phyloP scores from a whole-genome alignment of 768 basidiomycete species.

The Boletus vinaceobasis region DNA sequence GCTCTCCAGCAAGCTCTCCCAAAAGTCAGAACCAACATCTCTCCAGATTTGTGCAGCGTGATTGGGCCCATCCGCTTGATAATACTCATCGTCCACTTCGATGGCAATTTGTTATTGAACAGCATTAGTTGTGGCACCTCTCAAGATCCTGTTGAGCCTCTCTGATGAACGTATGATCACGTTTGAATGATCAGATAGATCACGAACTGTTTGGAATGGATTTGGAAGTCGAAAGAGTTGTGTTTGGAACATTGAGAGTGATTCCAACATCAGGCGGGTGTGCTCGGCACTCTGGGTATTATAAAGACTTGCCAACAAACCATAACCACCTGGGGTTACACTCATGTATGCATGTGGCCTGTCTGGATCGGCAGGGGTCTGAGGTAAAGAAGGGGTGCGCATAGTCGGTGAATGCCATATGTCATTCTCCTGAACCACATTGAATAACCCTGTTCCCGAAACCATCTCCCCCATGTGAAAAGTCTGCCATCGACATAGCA shows the following conservation, averaged over 20 bases:
- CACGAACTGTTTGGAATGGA: slow-evolving; percentile 43
- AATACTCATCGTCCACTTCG: slow-evolving; percentile 56
- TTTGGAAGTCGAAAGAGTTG: slow-evolving; percentile 56
- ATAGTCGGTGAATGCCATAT: slow-evolving; percentile 16
- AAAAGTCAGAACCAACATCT: slow-evolving; percentile 64
- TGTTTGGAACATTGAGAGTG: slow-evolving; percentile 65
- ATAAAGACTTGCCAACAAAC: slow-evolving; percentile 7
- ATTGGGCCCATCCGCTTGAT: slow-evolving; percentile 22
- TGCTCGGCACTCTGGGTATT: slow-evolving; percentile 49
- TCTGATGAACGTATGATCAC: slow-evolving; percentile 62
- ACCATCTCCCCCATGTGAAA: slow-evolving; percentile 31
- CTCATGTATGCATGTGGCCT: slow-evolving; percentile 12
- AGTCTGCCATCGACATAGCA: slow-evolving; percentile 55
- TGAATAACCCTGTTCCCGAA: slow-evolving; percentile 11
- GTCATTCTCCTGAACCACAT: slow-evolving; percentile 22
- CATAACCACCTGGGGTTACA: slow-evolving; percentile 17
- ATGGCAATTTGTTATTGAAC: slow-evolving; percentile 73
- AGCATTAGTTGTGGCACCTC: slow-evolving; percentile 52
- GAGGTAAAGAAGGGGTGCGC: slow-evolving; percentile 12
- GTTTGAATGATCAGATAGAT: slow-evolving; percentile 60
- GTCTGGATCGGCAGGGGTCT: slow-evolving; percentile 17
- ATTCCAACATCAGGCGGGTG: slow-evolving; percentile 65
- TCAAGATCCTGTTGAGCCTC: slow-evolving; percentile 59
- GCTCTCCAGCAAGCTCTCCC: slow-evolving; percentile 67
- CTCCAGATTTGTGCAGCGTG: slow-evolving; percentile 62